Conservation (phyloP, 129 eudicot genomes). For the Pseudognaphalium luteoalbum region DNA sequence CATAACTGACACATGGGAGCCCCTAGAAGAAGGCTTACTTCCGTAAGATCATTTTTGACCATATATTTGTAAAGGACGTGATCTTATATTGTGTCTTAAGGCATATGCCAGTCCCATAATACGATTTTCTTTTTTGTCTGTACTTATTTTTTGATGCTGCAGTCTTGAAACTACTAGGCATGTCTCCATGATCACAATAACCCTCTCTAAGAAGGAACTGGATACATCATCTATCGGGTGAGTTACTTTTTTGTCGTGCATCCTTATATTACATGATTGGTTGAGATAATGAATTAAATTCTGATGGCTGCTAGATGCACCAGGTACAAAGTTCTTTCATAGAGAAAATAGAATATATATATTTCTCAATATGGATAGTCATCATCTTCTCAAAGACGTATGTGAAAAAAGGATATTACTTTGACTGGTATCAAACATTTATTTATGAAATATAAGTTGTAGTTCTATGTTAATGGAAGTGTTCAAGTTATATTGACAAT, state of each 20-base stretch:
- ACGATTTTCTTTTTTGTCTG: not conserved
- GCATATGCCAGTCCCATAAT: not conserved
- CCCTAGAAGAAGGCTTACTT: conserved; percentile 95
- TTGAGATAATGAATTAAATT: not conserved
- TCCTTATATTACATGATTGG: not conserved
- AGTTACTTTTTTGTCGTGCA: conserved; percentile 23
- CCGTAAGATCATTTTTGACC: conserved; percentile 54
- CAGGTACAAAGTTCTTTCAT: not conserved
- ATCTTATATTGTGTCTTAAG: not conserved
- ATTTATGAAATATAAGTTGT: not conserved
- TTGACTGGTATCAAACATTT: not conserved
- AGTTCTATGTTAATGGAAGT: not conserved
- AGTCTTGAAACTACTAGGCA: conserved; percentile 89
- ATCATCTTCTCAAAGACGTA: not conserved
- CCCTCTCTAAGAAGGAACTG: conserved; percentile 71
- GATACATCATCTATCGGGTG: conserved; percentile 70
- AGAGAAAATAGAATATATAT: conserved; percentile 16
- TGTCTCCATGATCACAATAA: conserved; percentile 88
- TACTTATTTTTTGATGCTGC: not conserved
- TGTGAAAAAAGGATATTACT: not conserved
- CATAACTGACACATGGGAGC: conserved; percentile 98
- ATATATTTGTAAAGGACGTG: not conserved
- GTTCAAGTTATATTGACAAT: too few species aligned
- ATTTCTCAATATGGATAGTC: not conserved
- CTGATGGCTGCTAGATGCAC: not conserved